phyloP scores from a whole-genome alignment of 345 rosid genomes.

The Isatis tinctoria region DNA sequence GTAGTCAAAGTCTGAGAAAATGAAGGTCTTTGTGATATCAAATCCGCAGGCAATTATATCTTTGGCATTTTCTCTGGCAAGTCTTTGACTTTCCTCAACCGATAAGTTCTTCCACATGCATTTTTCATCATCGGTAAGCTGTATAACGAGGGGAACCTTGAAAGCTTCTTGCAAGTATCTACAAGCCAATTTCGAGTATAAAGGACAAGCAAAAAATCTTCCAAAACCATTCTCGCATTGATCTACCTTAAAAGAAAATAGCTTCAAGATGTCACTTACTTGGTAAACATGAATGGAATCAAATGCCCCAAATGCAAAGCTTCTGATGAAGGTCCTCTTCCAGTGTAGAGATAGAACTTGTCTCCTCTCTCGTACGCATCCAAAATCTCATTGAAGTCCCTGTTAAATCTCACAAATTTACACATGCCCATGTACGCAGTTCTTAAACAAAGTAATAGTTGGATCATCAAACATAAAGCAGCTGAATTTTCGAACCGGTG shows the following conservation, averaged over 20 bases:
- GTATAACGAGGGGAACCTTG: constrained; percentile 88
- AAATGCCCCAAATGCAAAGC: constrained; percentile 91
- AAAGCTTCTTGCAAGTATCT: constrained; percentile 87
- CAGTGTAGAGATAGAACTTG: constrained; percentile 85
- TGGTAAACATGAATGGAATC: constrained; percentile 95
- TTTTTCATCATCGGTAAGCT: constrained; percentile 93
- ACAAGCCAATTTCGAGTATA: constrained; percentile 7
- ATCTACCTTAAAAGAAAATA: not conserved
- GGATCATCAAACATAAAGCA: not conserved
- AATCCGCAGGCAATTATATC: constrained; percentile 97
- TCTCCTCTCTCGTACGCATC: constrained; percentile 79
- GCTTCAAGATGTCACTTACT: constrained; percentile 37
- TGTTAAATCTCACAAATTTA: constrained; percentile 14
- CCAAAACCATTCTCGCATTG: not conserved
- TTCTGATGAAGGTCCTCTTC: constrained; percentile 96
- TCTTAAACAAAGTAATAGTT: not conserved
- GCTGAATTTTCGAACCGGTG: constrained; percentile 44
- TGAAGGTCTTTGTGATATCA: constrained; percentile 74
- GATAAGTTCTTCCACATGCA: constrained; percentile 86
- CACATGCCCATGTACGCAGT: not conserved
- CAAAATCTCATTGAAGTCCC: constrained; percentile 73
- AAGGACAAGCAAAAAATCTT: not conserved
- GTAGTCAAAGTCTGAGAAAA: constrained; percentile 87
- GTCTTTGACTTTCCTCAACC: constrained; percentile 82
- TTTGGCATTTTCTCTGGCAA: constrained; percentile 90